Percentiles rank a stretch among this genome's conserved stretches.
phyloP scores from a whole-genome alignment of 106 monocot genomes.

The Iris macrosiphon region DNA sequence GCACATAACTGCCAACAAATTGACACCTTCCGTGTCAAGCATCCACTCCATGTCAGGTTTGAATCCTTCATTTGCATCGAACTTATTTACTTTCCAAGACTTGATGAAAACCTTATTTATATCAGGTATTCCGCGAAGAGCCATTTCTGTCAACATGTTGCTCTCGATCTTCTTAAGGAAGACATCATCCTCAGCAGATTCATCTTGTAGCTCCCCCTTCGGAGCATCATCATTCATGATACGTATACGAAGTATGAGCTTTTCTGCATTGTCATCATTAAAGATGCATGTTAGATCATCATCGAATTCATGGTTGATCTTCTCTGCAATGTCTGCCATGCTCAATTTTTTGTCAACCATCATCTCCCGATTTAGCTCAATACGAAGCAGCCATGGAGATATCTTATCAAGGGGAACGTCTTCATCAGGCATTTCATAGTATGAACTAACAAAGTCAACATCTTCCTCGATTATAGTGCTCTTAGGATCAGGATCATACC shows the following conservation, averaged over 20 bases:
- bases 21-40: constrained; percentile 97
- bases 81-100: constrained; percentile 51
- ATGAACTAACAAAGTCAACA: constrained; percentile 84
- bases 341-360: constrained; percentile 97
- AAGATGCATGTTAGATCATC: constrained; percentile 96
- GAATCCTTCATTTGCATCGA: constrained; percentile 79
- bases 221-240: constrained; percentile 95
- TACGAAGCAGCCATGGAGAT: constrained; percentile 71
- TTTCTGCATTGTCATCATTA: constrained; percentile 95
- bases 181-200: constrained; percentile 91
- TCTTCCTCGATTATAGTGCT: constrained; percentile 87
- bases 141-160: constrained; percentile 97
- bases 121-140: constrained; percentile 88
- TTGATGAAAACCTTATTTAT: constrained; percentile 95
- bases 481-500: constrained; percentile 92
- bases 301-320: constrained; percentile 85
- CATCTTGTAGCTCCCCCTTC: constrained; percentile 88
- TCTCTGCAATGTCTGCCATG: constrained; percentile 96
- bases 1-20: constrained; percentile 88
- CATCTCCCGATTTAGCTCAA: constrained; percentile 73
- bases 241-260: constrained; percentile 83
- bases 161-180: constrained; percentile 90
- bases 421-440: constrained; percentile 97
- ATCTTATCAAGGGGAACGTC: constrained; percentile 85
- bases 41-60: constrained; percentile 76